Base-by-base conservation (phyloP, 192 early-diverging fungal genomes). In the Pilaira anomala region DNA sequence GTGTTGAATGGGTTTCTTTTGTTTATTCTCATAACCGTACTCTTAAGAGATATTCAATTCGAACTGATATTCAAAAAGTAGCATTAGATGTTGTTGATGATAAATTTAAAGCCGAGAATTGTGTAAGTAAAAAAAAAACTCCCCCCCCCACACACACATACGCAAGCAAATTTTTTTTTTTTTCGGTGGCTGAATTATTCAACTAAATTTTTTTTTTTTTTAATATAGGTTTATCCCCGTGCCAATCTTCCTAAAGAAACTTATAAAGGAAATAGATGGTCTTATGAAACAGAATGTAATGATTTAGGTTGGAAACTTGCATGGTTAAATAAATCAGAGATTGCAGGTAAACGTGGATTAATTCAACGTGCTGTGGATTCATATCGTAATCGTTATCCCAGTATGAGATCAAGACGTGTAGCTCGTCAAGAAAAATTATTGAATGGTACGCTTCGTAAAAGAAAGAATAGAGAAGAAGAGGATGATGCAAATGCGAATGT, bases 241-340 rank as follows among this genome's bases (percentile, higher is more conserved):
- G 94, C 94, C 7, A 81, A 88, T 72, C 83, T 87, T 48, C 65
- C 76, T 5, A 66, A 81, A 24, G 48, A 77, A 5, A 52, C 66
- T 7, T 92, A 96, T 60, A 78, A 84, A 21, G 94, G 94, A 28
- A 88, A 91, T 63, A 82, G 94, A 19, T 92, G 90, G 82, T 68
- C 71, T 14, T 96, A 93, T 69, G 94, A 96, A 68, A 91, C 83
- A 2, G 84, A 88, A 51, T 93, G 92, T 69, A 96, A 96, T 54
- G 68, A 61, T n/a, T 77, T 93, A 21, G 92, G 91, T 12, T 94
- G 94, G 94, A 85, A 87, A 59, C 77, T 96, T 51, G 84, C 87
- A 3, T 88, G 84, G 71, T 73, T 94, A 28, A 96, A 96, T 69
- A 77, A 76, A 21, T 73, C 78, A 36, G 63, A 81, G 46, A 76